phyloP scores from a whole-genome alignment of 768 basidiomycete genomes.

The Auricularia heimuer region DNA sequence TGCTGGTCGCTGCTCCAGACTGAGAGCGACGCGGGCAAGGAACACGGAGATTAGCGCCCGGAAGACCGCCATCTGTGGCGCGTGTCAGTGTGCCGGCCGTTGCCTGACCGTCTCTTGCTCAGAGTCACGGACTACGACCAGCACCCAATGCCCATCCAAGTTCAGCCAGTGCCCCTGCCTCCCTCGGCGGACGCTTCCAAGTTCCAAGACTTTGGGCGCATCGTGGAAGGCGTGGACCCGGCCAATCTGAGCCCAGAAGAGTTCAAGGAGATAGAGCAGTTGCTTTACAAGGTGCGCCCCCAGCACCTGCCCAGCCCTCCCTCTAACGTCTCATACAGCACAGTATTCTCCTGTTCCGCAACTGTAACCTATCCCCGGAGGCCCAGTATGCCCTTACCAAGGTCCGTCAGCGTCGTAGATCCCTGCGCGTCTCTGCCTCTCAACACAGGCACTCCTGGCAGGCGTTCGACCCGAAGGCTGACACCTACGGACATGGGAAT shows the following conservation, averaged over 20 bases:
- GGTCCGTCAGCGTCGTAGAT: slow-evolving; percentile 30
- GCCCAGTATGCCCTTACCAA: slow-evolving; percentile 81
- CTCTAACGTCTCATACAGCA: slow-evolving; percentile 34
- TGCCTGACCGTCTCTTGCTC: too few species aligned
- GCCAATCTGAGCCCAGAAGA: slow-evolving; percentile 42
- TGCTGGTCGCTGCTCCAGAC: neutral
- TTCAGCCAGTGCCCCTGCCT: slow-evolving; percentile 59
- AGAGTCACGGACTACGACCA: neutral
- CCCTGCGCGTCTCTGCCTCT: neutral
- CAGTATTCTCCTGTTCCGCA: slow-evolving; percentile 62
- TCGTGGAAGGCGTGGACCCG: slow-evolving; percentile 67
- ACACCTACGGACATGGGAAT: slow-evolving; percentile 79
- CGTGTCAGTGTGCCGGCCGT: too few species aligned
- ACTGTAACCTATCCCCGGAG: slow-evolving; percentile 60
- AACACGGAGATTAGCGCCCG: neutral
- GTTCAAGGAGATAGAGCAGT: slow-evolving; percentile 56
- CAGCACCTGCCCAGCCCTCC: neutral
- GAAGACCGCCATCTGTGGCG: neutral
- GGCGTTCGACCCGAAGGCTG: slow-evolving; percentile 64
- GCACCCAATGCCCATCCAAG: slow-evolving; percentile 52
- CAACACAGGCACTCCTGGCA: slow-evolving; percentile 17
- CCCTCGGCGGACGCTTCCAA: slow-evolving; percentile 56
- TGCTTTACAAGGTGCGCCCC: slow-evolving; percentile 61
- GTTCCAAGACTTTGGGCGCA: slow-evolving; percentile 64
- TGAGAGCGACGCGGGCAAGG: neutral